These are phyloP conservation scores for Chrysanthemum makinoi DNA, from an alignment of 129 eudicot species.

Conservation along the genomic window DNA sequence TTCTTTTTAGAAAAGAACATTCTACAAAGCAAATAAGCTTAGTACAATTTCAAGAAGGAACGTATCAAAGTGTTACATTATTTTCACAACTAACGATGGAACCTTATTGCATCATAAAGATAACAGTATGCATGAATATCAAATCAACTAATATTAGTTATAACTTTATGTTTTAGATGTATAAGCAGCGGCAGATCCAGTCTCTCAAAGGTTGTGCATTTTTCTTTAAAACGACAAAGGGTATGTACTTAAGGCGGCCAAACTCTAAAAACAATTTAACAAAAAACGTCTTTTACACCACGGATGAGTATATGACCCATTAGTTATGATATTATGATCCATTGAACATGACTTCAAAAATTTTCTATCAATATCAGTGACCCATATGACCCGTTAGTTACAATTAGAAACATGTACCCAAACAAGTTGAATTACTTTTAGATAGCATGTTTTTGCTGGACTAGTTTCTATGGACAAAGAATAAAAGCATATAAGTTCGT, in stretches of 20 bases:
- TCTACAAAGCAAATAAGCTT: background rate
- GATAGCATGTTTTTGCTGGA: background rate
- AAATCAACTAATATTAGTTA: too few relatives aligned
- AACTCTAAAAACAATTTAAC: too few relatives aligned
- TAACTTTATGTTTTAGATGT: too few relatives aligned
- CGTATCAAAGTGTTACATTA: background rate
- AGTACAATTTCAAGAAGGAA: background rate
- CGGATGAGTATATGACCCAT: too few relatives aligned
- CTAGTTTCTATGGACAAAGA: background rate
- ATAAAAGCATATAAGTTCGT: background rate
- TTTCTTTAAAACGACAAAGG: background rate
- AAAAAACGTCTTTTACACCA: too few relatives aligned
- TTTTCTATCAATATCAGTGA: too few relatives aligned
- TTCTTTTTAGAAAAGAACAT: constrained; percentile 6
- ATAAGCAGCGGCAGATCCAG: too few relatives aligned
- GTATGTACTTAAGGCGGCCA: too few relatives aligned
- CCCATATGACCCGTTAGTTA: too few relatives aligned
- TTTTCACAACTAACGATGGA: background rate
- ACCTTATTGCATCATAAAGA: background rate
- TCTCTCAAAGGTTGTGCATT: background rate
- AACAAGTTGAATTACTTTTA: background rate
- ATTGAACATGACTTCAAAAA: too few relatives aligned
- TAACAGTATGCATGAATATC: too few relatives aligned
- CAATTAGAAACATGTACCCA: background rate
- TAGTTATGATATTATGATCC: too few relatives aligned